Percentiles rank a stretch among this genome's conserved stretches.
phyloP scores from a whole-genome alignment of 2,329 filamentous ascomycete genomes.

The Fusarium subglutinans region DNA sequence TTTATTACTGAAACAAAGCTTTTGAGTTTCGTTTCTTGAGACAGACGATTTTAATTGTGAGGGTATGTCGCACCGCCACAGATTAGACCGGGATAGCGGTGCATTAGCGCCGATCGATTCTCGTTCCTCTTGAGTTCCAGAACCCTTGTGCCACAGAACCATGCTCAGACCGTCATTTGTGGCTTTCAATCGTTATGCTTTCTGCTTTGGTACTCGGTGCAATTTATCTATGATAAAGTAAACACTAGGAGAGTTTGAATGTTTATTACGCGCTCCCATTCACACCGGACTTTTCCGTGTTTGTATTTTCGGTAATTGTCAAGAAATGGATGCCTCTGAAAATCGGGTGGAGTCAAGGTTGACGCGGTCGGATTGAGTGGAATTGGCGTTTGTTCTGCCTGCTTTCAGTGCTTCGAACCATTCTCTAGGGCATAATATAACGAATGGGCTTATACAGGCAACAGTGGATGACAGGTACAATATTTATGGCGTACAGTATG shows the following conservation, averaged over 20 bases:
- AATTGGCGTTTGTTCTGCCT: background rate
- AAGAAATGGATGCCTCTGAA: background rate
- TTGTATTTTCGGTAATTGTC: background rate
- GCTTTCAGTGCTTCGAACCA: too few species aligned
- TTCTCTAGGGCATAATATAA: background rate
- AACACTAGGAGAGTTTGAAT: background rate
- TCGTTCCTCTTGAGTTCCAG: conserved; percentile 38
- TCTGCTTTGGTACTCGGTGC: background rate
- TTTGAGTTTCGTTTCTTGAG: background rate
- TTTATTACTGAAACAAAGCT: background rate
- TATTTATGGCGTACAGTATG: background rate
- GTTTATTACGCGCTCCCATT: background rate
- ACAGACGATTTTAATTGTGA: conserved; percentile 10
- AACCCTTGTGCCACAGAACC: conserved; percentile 24
- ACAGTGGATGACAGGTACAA: background rate
- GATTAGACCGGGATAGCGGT: conserved; percentile 37
- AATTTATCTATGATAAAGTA: background rate
- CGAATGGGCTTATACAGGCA: background rate
- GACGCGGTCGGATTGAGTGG: background rate
- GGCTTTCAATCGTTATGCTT: background rate
- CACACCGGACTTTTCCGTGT: background rate
- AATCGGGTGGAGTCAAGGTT: background rate
- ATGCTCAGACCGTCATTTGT: conserved; percentile 5
- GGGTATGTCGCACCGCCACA: conserved; percentile 48
- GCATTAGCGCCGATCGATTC: conserved; percentile 50